These are phyloP conservation scores for Monascus ruber DNA, from an alignment of 2,329 filamentous ascomycete species.

Conservation along the genomic window DNA sequence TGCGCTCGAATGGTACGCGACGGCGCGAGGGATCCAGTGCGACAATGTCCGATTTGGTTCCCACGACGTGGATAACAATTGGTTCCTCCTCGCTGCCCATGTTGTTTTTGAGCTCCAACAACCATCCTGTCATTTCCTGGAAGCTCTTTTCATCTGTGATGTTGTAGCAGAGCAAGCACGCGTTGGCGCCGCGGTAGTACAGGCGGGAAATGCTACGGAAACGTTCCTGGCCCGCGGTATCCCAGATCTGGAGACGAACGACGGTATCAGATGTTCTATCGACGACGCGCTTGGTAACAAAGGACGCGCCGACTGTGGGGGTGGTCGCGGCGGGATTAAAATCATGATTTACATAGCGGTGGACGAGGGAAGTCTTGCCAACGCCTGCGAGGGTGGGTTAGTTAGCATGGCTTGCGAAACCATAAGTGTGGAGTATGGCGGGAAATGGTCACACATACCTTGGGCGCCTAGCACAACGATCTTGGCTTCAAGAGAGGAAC, in stretches of 20 bases:
- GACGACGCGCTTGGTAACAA: constrained; percentile 66
- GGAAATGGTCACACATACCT: constrained; percentile 21
- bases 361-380: constrained; percentile 42
- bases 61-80: constrained; percentile 86
- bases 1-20: constrained; percentile 86
- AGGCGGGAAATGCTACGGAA: constrained; percentile 90
- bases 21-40: constrained; percentile 66
- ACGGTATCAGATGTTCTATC: constrained; percentile 77
- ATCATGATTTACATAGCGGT: constrained; percentile 37
- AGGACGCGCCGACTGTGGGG: constrained; percentile 69
- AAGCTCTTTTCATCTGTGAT: constrained; percentile 81
- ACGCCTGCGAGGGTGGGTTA: constrained; percentile 26
- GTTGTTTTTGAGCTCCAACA: constrained; percentile 71
- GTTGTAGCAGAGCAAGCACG: constrained; percentile 87
- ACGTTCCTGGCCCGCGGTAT: constrained; percentile 89
- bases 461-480: constrained; percentile 42
- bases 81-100: constrained; percentile 50
- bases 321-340: constrained; percentile 32
- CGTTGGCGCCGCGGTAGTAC: constrained; percentile 92
- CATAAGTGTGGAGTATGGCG: not conserved
- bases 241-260: constrained; percentile 92
- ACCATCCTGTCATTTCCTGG: constrained; percentile 84
- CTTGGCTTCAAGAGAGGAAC: constrained; percentile 40
- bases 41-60: constrained; percentile 86
- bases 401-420: no score